Percentiles rank a stretch among this genome's conserved stretches.
These are phyloP conservation scores for Yamadazyma spencermartinsiae DNA, from an alignment of 1,139 yeast species.

Conservation along the genomic window DNA sequence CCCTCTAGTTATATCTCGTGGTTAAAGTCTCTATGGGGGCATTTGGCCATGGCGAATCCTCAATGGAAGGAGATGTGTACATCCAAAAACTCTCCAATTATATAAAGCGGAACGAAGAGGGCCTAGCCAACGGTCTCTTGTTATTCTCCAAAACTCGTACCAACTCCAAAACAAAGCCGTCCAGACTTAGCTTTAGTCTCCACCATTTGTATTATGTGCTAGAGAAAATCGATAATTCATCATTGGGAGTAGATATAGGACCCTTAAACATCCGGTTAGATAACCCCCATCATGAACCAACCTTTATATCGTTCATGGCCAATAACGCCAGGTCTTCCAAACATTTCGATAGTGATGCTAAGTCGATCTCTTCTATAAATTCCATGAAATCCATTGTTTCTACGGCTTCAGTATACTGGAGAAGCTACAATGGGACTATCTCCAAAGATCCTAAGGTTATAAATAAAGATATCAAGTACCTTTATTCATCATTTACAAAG, in stretches of 20 bases:
- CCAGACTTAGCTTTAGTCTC: slow-evolving; percentile 55
- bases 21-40: slow-evolving; percentile 20
- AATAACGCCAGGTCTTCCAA: slow-evolving; percentile 45
- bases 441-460: slow-evolving; percentile 45
- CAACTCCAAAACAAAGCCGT: slow-evolving; percentile 43
- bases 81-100: slow-evolving; percentile 43
- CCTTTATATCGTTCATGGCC: slow-evolving; percentile 53
- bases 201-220: slow-evolving; percentile 64
- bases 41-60: slow-evolving; percentile 12
- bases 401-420: slow-evolving; percentile 47
- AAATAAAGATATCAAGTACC: slow-evolving; percentile 52
- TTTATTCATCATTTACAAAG: slow-evolving; percentile 66
- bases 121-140: slow-evolving; percentile 46
- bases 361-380: slow-evolving; percentile 61
- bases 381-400: slow-evolving; percentile 59
- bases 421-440: slow-evolving; percentile 28
- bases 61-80: slow-evolving; percentile 46
- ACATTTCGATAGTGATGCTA: slow-evolving; percentile 55
- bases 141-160: slow-evolving; percentile 38
- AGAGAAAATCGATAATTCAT: slow-evolving; percentile 56
- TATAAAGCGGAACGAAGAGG: slow-evolving; percentile 44
- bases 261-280: slow-evolving; percentile 62
- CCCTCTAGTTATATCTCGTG: background rate
- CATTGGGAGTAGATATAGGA: slow-evolving; percentile 58
- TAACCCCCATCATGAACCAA: slow-evolving; percentile 57